A percentile compares a stretch with the other conserved stretches of the same genome.
These are phyloP conservation scores for Ceratocystis albifundus DNA, from an alignment of 2,329 filamentous ascomycete genomes.

Conservation along the genomic window DNA sequence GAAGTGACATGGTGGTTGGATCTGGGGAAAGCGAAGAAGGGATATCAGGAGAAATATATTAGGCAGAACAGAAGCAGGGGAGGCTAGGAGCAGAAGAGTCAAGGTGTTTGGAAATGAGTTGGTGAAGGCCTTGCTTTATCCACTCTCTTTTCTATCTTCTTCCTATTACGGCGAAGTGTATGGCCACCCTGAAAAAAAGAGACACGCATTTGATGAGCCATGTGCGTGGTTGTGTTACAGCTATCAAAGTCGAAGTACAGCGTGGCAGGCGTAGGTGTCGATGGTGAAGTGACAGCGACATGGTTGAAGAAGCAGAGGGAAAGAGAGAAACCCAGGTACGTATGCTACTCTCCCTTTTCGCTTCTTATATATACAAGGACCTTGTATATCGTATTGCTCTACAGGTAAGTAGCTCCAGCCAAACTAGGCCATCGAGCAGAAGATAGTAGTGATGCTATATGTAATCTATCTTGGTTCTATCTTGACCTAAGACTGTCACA, in stretches of 20 bases:
- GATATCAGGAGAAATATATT: conserved; percentile 6
- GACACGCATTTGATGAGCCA: conserved; percentile 17
- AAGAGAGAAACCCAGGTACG: not conserved
- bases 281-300: conserved; percentile 1
- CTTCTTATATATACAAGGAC: not conserved
- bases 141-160: not conserved
- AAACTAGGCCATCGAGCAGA: too few relatives aligned
- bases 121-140: not conserved
- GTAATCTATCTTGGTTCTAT: too few relatives aligned
- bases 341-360: not conserved
- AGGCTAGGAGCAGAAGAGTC: conserved; percentile 14
- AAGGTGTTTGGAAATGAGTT: not conserved
- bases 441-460: too few relatives aligned
- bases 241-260: conserved; percentile 17
- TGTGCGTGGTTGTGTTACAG: conserved; percentile 17
- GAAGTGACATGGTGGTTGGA: conserved; percentile 1
- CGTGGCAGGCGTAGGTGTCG: not conserved
- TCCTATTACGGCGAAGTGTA: not conserved
- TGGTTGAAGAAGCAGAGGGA: not conserved
- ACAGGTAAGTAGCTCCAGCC: too few relatives aligned
- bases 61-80: conserved; percentile 11
- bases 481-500: too few relatives aligned
- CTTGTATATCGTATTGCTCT: too few relatives aligned
- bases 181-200: conserved; percentile 12
- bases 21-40: conserved; percentile 7